These are phyloP conservation scores for Graphilbum ipis-grandicollis DNA, from an alignment of 2,329 filamentous ascomycete genomes.

Conservation along the genomic window DNA sequence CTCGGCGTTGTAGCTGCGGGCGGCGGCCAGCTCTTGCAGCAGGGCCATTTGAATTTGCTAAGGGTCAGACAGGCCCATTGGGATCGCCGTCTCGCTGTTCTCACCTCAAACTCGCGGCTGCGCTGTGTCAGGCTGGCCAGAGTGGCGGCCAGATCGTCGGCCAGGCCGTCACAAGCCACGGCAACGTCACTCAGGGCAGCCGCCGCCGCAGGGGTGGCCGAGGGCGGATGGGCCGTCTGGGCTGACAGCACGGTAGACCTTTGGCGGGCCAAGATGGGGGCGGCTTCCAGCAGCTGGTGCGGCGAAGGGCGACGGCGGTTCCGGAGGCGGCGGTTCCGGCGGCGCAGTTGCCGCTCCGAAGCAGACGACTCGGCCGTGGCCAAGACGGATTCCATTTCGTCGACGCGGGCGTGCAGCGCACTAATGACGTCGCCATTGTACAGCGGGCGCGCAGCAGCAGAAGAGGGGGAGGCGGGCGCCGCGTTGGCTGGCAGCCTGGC, in stretches of 20 bases:
- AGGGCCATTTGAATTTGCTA: constrained; percentile 28
- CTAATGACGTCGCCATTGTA: constrained; percentile 11
- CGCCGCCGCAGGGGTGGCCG: background rate
- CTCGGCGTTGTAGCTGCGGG: constrained; percentile 32
- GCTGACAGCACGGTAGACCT: background rate
- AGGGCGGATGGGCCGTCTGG: background rate
- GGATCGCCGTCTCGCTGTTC: no score
- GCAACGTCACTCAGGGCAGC: constrained; percentile 8
- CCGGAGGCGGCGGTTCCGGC: no score
- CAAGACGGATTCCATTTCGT: constrained; percentile 23
- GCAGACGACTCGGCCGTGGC: constrained; percentile 4
- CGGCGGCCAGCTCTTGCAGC: constrained; percentile 15
- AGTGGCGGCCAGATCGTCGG: constrained; percentile 29
- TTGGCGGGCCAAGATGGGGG: background rate
- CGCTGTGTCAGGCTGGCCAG: constrained; percentile 33
- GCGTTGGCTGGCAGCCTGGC: constrained; percentile 2
- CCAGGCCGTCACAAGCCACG: constrained; percentile 23
- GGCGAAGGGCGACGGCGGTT: no score
- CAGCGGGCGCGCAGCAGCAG: background rate
- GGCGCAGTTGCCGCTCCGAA: constrained; percentile 1
- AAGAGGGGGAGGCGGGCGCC: background rate
- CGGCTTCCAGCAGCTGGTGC: background rate
- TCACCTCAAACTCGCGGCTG: constrained; percentile 34
- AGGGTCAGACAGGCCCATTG: no score
- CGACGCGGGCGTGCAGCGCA: constrained; percentile 21